Conservation (phyloP, 257 asterid genomes). For the Asclepias syriaca region DNA sequence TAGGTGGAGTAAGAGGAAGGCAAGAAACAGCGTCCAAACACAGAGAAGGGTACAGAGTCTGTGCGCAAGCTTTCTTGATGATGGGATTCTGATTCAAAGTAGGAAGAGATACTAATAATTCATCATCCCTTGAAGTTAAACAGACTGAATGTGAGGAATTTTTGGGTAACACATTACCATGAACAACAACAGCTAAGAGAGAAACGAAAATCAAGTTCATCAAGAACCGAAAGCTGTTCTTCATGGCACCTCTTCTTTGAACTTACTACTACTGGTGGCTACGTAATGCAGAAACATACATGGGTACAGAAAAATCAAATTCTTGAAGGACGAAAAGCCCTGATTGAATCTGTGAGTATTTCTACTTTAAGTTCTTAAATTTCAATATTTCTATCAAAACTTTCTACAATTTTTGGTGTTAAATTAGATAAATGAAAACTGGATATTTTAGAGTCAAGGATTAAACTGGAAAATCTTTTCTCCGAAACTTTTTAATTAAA, state of each 20-base stretch:
- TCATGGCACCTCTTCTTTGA: background rate
- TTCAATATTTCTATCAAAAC: too few relatives aligned
- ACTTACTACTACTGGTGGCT: too few relatives aligned
- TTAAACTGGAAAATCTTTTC: too few relatives aligned
- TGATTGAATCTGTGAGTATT: too few relatives aligned
- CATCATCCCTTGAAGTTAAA: background rate
- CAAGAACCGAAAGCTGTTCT: constrained; percentile 17
- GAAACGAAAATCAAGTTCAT: constrained; percentile 26
- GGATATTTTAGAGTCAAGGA: too few relatives aligned
- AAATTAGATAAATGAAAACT: too few relatives aligned
- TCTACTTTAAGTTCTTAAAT: too few relatives aligned
- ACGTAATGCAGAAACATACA: too few relatives aligned
- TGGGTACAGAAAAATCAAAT: too few relatives aligned
- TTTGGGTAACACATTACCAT: constrained; percentile 22
- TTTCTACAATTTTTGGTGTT: too few relatives aligned
- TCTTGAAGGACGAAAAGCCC: too few relatives aligned
- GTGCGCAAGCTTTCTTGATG: constrained; percentile 42
- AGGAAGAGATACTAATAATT: constrained; percentile 1
- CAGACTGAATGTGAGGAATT: constrained; percentile 1
- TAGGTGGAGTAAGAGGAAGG: constrained; percentile 3
- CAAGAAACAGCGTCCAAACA: constrained; percentile 35
- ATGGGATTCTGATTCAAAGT: constrained; percentile 18
- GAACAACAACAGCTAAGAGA: constrained; percentile 18
- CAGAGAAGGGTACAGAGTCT: constrained; percentile 36
- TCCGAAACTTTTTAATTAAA: too few relatives aligned